A percentile compares a stretch with the other conserved stretches of the same genome.
Conservation (phyloP, 2,329 filamentous ascomycete species). For the Xylaria sp. region DNA sequence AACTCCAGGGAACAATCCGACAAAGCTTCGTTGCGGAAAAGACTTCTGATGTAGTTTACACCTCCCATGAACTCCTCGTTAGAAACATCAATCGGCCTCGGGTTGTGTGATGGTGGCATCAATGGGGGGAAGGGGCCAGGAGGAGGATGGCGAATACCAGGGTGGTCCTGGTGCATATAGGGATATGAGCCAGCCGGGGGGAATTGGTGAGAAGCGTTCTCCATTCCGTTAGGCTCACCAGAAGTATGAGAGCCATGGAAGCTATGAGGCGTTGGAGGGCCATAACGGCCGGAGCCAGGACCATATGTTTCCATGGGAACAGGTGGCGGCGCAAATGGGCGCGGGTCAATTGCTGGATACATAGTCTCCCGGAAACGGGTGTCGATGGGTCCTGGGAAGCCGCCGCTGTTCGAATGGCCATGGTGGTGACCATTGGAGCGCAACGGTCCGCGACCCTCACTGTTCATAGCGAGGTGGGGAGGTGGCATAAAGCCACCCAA, state of each 20-base stretch:
- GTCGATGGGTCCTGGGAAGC: slow-evolving; percentile 27
- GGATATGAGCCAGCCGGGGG: slow-evolving; percentile 35
- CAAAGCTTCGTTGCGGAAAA: slow-evolving; percentile 37
- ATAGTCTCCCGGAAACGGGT: slow-evolving; percentile 28
- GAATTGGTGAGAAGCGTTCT: slow-evolving; percentile 37
- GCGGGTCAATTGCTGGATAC: slow-evolving; percentile 22
- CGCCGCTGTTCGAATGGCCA: slow-evolving; percentile 26
- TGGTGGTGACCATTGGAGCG: slow-evolving; percentile 27
- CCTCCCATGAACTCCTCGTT: slow-evolving; percentile 28
- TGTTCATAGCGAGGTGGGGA: slow-evolving; percentile 31
- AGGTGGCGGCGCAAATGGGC: slow-evolving; percentile 26
- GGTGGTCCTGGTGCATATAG: slow-evolving; percentile 21
- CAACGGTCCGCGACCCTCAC: slow-evolving; percentile 25
- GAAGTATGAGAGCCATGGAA: slow-evolving; percentile 59
- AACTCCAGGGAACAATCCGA: slow-evolving; percentile 42
- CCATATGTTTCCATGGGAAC: slow-evolving; percentile 33
- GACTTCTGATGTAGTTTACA: slow-evolving; percentile 33
- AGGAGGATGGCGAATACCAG: slow-evolving; percentile 19
- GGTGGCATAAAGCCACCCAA: slow-evolving; percentile 45
- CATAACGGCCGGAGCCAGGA: slow-evolving; percentile 37
- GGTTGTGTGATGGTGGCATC: slow-evolving; percentile 22
- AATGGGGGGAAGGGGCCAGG: slow-evolving; percentile 28
- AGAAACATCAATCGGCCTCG: slow-evolving; percentile 20
- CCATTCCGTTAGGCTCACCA: slow-evolving; percentile 38
- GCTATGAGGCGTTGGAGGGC: slow-evolving; percentile 54